Evolutionary conservation across 371 early-diverging fungal species (phyloP).

Genomic region (Dinochytrium kinnereticum): DNA sequence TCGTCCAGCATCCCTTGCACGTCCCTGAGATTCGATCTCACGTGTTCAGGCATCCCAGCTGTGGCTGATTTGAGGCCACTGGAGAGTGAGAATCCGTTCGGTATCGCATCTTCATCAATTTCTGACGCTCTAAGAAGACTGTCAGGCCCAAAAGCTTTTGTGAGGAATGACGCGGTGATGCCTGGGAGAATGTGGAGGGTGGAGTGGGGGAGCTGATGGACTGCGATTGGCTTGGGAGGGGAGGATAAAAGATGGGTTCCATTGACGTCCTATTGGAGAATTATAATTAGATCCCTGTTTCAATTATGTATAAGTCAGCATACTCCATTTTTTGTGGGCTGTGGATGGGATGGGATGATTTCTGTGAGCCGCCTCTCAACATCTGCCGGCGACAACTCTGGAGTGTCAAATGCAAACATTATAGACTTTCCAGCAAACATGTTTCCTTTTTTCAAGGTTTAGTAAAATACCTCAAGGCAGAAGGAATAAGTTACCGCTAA

Average conservation of each 20-base stretch:
- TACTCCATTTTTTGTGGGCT: not conserved
- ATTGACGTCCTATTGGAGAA: not conserved
- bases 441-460: conserved; percentile 6
- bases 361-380: conserved; percentile 25
- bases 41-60: not conserved
- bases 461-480: not conserved
- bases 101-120: not conserved
- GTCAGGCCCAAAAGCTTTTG: conserved; percentile 17
- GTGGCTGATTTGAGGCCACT: not conserved
- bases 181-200: conserved; percentile 28
- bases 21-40: not conserved
- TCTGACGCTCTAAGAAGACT: not conserved
- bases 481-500: conserved; percentile 12
- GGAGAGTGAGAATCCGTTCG: not conserved
- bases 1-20: not conserved
- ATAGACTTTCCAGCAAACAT: conserved; percentile 25
- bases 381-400: conserved; percentile 25
- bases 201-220: conserved; percentile 33
- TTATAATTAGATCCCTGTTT: too few relatives aligned
- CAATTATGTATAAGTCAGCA: not conserved
- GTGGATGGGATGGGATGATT: not conserved
- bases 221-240: conserved; percentile 20
- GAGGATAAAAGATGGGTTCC: conserved; percentile 4
- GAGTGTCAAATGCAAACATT: conserved; percentile 36
- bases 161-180: not conserved